Percentiles rank a stretch among this genome's conserved stretches.
These are phyloP conservation scores for Ophiostoma sp. DNA, from an alignment of 2,329 filamentous ascomycete genomes.

Conservation along the genomic window DNA sequence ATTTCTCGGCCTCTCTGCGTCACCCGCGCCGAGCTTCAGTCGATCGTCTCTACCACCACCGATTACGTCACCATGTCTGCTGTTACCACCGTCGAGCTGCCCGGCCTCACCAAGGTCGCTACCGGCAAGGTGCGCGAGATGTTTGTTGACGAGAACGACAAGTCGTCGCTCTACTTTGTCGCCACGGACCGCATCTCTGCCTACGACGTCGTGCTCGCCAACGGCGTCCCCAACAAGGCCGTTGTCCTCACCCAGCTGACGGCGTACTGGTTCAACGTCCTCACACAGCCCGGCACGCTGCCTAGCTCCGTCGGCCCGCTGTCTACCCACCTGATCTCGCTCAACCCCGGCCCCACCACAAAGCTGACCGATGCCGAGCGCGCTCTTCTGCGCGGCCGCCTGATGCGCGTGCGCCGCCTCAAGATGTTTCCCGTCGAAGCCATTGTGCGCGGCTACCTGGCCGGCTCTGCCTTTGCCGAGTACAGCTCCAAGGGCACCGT, in stretches of 20 bases:
- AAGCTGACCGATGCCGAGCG: constrained; percentile 41
- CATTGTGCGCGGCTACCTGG: constrained; percentile 86
- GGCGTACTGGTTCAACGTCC: constrained; percentile 51
- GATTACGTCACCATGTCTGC: constrained; percentile 20
- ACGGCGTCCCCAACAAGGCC: constrained; percentile 54
- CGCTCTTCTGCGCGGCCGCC: constrained; percentile 54
- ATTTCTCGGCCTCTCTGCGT: not conserved
- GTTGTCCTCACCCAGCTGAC: constrained; percentile 43
- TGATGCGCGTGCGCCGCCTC: constrained; percentile 71
- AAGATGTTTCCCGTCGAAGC: constrained; percentile 74
- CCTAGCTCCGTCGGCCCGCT: constrained; percentile 36
- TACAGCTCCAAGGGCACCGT: constrained; percentile 68
- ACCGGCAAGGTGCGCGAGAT: constrained; percentile 34
- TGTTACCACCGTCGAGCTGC: constrained; percentile 31
- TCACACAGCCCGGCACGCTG: constrained; percentile 36
- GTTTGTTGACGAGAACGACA: constrained; percentile 26
- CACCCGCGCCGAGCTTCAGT: not conserved
- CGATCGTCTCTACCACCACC: not conserved
- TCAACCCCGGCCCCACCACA: constrained; percentile 36
- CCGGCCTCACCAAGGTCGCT: constrained; percentile 33
- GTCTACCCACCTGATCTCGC: constrained; percentile 48
- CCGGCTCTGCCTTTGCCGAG: constrained; percentile 77
- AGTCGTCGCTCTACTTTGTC: constrained; percentile 32
- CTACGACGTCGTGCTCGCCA: constrained; percentile 85
- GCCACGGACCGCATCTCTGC: constrained; percentile 80